phyloP scores from a whole-genome alignment of 139 green algal genomes.

The Mychonastes homosphaera region DNA sequence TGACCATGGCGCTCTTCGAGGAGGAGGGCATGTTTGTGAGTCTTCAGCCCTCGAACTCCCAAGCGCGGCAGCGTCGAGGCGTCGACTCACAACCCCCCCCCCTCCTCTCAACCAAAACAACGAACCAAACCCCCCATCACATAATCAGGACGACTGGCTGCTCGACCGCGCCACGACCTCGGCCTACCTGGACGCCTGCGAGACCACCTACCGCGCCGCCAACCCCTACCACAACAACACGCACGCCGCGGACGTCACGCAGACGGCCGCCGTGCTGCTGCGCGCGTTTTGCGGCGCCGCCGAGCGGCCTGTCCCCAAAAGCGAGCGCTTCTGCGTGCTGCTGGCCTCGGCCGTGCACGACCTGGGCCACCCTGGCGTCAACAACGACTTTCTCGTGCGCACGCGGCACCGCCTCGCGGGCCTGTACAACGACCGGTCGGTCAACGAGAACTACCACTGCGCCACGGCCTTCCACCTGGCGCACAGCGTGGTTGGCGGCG shows the following conservation, averaged over 20 bases:
- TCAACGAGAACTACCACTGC: constrained; percentile 54
- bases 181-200: constrained; percentile 32
- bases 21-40: constrained; percentile 37
- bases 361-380: constrained; percentile 48
- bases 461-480: constrained; percentile 37
- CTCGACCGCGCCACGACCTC: constrained; percentile 36
- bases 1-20: constrained; percentile 40
- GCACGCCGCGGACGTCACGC: constrained; percentile 55
- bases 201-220: constrained; percentile 30
- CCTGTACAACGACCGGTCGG: constrained; percentile 48
- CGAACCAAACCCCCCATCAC: not conserved
- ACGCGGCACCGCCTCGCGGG: constrained; percentile 29
- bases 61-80: not conserved
- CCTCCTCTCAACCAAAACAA: too few relatives aligned
- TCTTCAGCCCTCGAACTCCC: not conserved
- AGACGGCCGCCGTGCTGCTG: constrained; percentile 45
- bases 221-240: constrained; percentile 61
- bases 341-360: constrained; percentile 49
- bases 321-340: constrained; percentile 47
- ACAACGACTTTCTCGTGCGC: constrained; percentile 57
- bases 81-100: not conserved
- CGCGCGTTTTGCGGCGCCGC: not conserved
- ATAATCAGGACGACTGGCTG: constrained; percentile 38
- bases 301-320: constrained; percentile 29
- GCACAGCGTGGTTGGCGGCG: too few relatives aligned